Base-by-base conservation (phyloP, 345 rosid genomes). In the Physaria fendleri region DNA sequence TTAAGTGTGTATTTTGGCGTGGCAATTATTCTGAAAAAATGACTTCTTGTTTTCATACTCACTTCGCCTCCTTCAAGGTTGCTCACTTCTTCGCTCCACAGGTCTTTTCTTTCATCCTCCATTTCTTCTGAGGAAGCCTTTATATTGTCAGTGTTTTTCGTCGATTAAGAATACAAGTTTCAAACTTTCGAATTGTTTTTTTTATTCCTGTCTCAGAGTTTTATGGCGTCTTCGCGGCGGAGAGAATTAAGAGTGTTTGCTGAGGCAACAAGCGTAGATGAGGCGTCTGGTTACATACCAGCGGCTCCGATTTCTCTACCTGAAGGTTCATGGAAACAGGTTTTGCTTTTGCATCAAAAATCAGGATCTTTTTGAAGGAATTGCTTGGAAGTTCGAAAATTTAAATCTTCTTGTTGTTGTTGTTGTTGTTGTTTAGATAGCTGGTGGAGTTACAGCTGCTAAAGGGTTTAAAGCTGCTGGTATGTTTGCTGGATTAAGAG, bases 371-470 rank as follows among this genome's bases (percentile, higher is more conserved):
- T 20, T 15, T 39, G 5, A 22, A 22, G 27, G 7, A 27, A 30
- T 35, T 16, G 15, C 41, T 39, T 17, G 3, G 7, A 13, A 24
- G 21, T 17, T 49, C 11, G 15, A 18, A 24, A 38, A 14, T 0
- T 32, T n/a, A 38, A 47, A 17, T n/a, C 13, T 23, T 48, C 16
- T 56, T 64, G 11, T 45, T 50, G 51, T 23, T 40, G n/a, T n/a
- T n/a, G n/a, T 23, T 48, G 22, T 56, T 64, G 11, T 45, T 50
- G 51, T 23, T 40, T 64, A 93, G 97, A 74, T 87, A 71, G 79
- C 92, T 0, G 97, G 97, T 28, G 96, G 97, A 51, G 95, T 93
- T 62, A 85, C 96, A 14, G 97, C 99, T 38, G 88, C 99, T 0
- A 84, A 78, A 72, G 99, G 97, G 37, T 89, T 93, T 59, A 81